A percentile compares a stretch with the other conserved stretches of the same genome.
Conservation (phyloP, 2,329 filamentous ascomycete species). For the Claviceps purpurea region DNA sequence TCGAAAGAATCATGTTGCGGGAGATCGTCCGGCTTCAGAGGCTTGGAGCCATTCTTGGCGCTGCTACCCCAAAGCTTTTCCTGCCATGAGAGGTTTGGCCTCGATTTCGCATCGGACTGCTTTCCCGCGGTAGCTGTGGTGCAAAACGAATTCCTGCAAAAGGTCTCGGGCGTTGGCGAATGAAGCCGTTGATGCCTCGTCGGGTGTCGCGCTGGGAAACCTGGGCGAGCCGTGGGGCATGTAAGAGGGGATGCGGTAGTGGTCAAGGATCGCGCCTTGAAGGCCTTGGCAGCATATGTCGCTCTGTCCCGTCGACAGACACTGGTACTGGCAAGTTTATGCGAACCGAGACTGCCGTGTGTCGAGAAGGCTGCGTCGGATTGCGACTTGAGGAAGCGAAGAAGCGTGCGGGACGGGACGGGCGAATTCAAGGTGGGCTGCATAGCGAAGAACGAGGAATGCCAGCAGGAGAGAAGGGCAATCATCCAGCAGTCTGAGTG, state of each 20-base stretch:
- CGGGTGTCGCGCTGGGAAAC: not conserved
- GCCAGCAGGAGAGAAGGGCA: not conserved
- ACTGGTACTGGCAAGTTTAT: conserved; percentile 1
- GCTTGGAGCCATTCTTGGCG: conserved; percentile 23
- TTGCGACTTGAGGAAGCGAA: conserved; percentile 62
- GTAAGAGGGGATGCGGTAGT: not conserved
- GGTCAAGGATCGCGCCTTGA: not conserved
- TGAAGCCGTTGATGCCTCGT: not conserved
- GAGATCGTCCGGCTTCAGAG: conserved; percentile 43
- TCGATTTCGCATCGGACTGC: conserved; percentile 8
- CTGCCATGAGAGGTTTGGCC: conserved; percentile 27
- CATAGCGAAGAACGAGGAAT: conserved; percentile 22
- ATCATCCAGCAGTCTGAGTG: not conserved
- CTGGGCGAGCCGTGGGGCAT: not conserved
- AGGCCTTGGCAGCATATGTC: not conserved
- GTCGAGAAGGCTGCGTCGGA: conserved; percentile 44
- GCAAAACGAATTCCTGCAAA: conserved; percentile 11
- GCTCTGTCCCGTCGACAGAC: conserved; percentile 12
- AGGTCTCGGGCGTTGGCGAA: not conserved
- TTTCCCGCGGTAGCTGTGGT: conserved; percentile 15
- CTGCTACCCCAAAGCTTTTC: conserved; percentile 34
- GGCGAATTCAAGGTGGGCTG: conserved; percentile 28
- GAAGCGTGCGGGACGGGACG: conserved; percentile 42
- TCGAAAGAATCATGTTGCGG: conserved; percentile 46
- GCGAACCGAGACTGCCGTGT: conserved; percentile 17